phyloP scores from a whole-genome alignment of 1,139 yeast genomes.

The Candida dubliniensis region DNA sequence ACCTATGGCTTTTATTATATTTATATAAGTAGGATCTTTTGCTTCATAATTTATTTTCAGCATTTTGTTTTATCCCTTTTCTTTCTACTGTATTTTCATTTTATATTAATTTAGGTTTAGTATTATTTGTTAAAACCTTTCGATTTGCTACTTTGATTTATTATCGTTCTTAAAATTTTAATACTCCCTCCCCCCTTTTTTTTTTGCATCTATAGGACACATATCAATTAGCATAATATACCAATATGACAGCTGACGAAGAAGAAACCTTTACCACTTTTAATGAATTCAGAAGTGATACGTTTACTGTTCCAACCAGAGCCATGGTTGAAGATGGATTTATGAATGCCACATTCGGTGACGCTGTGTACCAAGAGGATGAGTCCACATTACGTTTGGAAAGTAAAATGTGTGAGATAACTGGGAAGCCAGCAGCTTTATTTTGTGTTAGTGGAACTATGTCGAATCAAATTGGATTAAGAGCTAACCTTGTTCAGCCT shows the following conservation, averaged over 20 bases:
- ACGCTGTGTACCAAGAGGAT: constrained; percentile 88
- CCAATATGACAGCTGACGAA: constrained; percentile 23
- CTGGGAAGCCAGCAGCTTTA: constrained; percentile 83
- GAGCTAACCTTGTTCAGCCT: constrained; percentile 79
- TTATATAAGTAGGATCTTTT: too few relatives aligned
- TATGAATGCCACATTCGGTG: constrained; percentile 66
- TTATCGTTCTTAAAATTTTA: too few relatives aligned
- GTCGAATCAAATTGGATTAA: constrained; percentile 83
- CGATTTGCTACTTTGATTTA: too few relatives aligned
- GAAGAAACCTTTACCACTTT: constrained; percentile 30
- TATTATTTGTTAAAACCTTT: too few relatives aligned
- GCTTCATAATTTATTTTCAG: too few relatives aligned
- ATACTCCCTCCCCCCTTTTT: too few relatives aligned
- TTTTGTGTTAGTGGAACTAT: constrained; percentile 89
- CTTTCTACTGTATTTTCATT: too few relatives aligned
- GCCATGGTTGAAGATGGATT: constrained; percentile 52
- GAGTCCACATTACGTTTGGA: constrained; percentile 66
- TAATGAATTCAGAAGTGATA: constrained; percentile 79
- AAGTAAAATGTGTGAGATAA: constrained; percentile 58
- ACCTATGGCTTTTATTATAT: too few relatives aligned
- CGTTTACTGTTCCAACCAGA: constrained; percentile 88
- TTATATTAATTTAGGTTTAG: too few relatives aligned
- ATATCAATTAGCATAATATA: too few relatives aligned
- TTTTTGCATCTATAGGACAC: too few relatives aligned
- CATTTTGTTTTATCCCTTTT: too few relatives aligned